Evolutionary conservation across 179 eudicot genomes (phyloP).

Genomic region (Patellifolia procumbens): DNA sequence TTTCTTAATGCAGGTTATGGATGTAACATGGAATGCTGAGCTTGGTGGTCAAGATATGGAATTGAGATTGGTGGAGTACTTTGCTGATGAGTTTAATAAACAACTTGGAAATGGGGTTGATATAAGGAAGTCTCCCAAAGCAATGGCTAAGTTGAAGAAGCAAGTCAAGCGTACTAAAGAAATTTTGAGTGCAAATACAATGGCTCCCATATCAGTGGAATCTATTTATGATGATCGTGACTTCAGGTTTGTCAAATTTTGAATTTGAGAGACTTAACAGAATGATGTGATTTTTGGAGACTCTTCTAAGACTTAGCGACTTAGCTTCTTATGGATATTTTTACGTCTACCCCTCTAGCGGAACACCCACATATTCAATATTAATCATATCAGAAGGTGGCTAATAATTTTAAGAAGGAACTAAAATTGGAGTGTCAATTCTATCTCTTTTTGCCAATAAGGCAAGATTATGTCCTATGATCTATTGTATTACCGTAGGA

Average conservation of each 20-base stretch:
- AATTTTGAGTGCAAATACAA: constrained; percentile 86
- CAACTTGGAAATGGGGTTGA: constrained; percentile 80
- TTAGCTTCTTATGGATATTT: too few relatives aligned
- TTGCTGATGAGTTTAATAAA: constrained; percentile 86
- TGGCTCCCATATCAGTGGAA: constrained; percentile 94
- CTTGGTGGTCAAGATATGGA: constrained; percentile 97
- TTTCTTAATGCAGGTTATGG: constrained; percentile 58
- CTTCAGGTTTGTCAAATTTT: constrained; percentile 58
- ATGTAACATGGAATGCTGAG: constrained; percentile 89
- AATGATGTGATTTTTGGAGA: background rate
- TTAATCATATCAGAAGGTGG: too few relatives aligned
- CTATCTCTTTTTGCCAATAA: too few relatives aligned
- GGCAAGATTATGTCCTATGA: background rate
- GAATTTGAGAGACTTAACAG: background rate
- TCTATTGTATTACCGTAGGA: background rate
- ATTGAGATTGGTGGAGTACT: constrained; percentile 81
- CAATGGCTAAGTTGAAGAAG: constrained; percentile 98
- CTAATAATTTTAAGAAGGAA: background rate
- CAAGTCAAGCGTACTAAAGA: constrained; percentile 99
- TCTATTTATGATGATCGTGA: constrained; percentile 91
- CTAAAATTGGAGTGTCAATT: too few relatives aligned
- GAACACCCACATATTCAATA: too few relatives aligned
- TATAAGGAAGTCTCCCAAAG: constrained; percentile 80
- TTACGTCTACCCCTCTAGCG: too few relatives aligned
- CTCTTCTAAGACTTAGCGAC: too few relatives aligned